Conservation (phyloP, 305 asterid species). For the Andrographis paniculata region DNA sequence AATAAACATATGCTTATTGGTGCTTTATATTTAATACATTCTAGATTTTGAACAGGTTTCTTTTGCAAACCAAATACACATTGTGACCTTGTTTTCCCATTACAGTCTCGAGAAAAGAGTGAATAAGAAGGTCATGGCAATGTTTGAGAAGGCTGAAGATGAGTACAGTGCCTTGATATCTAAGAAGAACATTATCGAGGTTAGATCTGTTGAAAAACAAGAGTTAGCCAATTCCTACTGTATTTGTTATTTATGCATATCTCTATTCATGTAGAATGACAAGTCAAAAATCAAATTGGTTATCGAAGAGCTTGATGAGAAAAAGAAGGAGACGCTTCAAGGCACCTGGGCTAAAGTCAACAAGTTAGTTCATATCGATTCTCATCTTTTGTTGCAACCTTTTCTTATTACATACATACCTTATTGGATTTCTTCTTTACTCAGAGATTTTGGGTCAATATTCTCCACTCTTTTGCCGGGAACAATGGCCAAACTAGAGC, state of each 20-base stretch:
- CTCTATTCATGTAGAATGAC: slow-evolving; percentile 60
- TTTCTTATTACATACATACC: slow-evolving; percentile 14
- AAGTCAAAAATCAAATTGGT: slow-evolving; percentile 92
- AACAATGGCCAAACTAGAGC: slow-evolving; percentile 88
- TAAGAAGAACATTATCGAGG: slow-evolving; percentile 94
- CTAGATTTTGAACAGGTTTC: slow-evolving; percentile 3
- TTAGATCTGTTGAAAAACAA: slow-evolving; percentile 24
- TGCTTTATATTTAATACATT: not conserved
- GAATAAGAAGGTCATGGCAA: slow-evolving; percentile 93
- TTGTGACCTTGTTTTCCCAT: slow-evolving; percentile 17
- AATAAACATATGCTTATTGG: slow-evolving; percentile 16
- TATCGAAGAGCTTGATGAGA: slow-evolving; percentile 97
- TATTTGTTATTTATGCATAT: slow-evolving; percentile 21
- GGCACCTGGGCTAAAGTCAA: slow-evolving; percentile 96
- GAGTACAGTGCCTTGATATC: slow-evolving; percentile 88
- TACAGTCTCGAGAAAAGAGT: slow-evolving; percentile 95
- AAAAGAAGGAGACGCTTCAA: slow-evolving; percentile 90
- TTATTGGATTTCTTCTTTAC: slow-evolving; percentile 23
- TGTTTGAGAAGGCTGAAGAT: slow-evolving; percentile 99
- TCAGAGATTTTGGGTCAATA: slow-evolving; percentile 96
- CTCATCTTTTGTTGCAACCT: not conserved
- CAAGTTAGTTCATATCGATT: slow-evolving; percentile 38
- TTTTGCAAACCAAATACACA: slow-evolving; percentile 11
- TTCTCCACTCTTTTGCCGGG: slow-evolving; percentile 95
- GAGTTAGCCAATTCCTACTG: slow-evolving; percentile 4